phyloP scores from a whole-genome alignment of 2,329 filamentous ascomycete species.

The Talaromyces funiculosus region DNA sequence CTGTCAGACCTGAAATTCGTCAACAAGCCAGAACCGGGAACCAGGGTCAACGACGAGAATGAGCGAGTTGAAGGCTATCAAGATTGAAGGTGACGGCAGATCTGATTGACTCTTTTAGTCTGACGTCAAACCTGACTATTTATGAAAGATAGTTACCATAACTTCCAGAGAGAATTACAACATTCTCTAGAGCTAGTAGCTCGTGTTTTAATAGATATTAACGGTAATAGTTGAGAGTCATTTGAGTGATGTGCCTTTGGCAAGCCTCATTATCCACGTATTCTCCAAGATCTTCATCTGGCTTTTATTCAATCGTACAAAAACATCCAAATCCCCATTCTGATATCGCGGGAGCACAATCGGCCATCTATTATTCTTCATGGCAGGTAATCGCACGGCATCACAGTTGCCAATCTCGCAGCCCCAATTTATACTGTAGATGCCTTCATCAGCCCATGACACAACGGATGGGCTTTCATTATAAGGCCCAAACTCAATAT shows the following conservation, averaged over 20 bases:
- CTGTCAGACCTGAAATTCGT: conserved; percentile 34
- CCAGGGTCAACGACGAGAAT: too few relatives aligned
- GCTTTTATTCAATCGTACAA: background rate
- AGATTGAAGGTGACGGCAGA: too few relatives aligned
- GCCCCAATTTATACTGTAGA: background rate
- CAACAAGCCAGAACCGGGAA: too few relatives aligned
- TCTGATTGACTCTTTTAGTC: too few relatives aligned
- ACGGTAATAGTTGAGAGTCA: background rate
- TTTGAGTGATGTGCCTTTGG: background rate
- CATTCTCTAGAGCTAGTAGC: too few relatives aligned
- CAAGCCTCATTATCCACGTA: background rate
- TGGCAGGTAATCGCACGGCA: background rate
- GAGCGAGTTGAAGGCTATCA: too few relatives aligned
- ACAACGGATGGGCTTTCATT: background rate
- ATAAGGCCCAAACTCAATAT: background rate
- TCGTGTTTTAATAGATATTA: too few relatives aligned
- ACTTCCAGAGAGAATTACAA: too few relatives aligned
- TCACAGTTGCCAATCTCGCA: background rate
- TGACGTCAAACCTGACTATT: too few relatives aligned
- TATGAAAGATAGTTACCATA: too few relatives aligned
- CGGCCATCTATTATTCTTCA: background rate
- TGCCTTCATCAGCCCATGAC: background rate
- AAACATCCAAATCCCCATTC: background rate
- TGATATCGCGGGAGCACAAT: background rate
- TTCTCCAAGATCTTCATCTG: background rate